Percentiles rank a stretch among this genome's conserved stretches.
Evolutionary conservation across 768 basidiomycete genomes (phyloP).

Genomic region (Russula sp.): DNA sequence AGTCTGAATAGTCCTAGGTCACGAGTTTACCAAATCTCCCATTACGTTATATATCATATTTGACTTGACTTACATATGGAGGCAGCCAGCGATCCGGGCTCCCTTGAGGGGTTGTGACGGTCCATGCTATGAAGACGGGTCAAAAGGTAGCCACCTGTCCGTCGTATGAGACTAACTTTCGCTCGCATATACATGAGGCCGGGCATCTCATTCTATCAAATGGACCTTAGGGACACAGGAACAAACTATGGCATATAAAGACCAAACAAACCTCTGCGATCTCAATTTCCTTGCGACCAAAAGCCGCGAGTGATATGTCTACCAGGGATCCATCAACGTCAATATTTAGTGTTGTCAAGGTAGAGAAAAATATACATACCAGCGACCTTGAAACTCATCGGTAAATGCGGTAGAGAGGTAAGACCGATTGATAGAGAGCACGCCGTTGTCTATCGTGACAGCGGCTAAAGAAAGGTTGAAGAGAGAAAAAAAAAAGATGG

Average conservation of each 20-base stretch:
- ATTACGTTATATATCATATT: background rate
- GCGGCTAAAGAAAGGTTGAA: constrained; percentile 19
- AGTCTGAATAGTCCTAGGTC: constrained; percentile 88
- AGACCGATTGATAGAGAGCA: constrained; percentile 18
- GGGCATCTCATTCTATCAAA: constrained; percentile 78
- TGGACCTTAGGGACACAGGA: constrained; percentile 14
- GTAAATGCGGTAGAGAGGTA: constrained; percentile 19
- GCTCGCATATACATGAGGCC: constrained; percentile 89
- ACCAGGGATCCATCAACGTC: constrained; percentile 7
- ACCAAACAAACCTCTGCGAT: constrained; percentile 78
- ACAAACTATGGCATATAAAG: constrained; percentile 10
- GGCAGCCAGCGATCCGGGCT: constrained; percentile 94
- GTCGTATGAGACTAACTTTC: constrained; percentile 50
- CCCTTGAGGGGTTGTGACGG: constrained; percentile 81
- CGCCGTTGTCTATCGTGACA: background rate
- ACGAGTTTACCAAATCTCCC: constrained; percentile 3
- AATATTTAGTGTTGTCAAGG: constrained; percentile 10
- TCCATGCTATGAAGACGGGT: constrained; percentile 50
- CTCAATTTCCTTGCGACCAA: constrained; percentile 99
- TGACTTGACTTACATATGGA: constrained; percentile 70
- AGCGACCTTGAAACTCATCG: constrained; percentile 87
- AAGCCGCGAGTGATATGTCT: constrained; percentile 97
- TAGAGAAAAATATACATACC: constrained; percentile 37
- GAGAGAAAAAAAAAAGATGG: constrained; percentile 23
- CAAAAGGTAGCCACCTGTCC: background rate